phyloP scores from a whole-genome alignment of 306 rosid species.

The Prunus kanzakura region DNA sequence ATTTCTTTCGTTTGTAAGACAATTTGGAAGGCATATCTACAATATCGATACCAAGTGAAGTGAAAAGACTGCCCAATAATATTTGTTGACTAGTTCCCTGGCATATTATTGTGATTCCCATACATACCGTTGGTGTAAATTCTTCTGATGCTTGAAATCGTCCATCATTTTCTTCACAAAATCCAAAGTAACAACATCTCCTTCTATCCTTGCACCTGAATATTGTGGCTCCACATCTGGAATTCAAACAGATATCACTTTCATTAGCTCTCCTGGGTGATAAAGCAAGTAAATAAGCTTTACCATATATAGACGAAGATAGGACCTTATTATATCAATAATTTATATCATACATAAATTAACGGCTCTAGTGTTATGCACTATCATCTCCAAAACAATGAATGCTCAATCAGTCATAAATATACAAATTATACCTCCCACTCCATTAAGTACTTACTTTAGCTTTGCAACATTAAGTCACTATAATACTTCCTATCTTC shows the following conservation, averaged over 20 bases:
- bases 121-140: slow-evolving; percentile 79
- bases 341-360: neutral
- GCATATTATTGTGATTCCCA: slow-evolving; percentile 21
- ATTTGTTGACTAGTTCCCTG: slow-evolving; percentile 13
- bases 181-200: slow-evolving; percentile 81
- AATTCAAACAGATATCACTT: slow-evolving; percentile 33
- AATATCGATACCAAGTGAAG: slow-evolving; percentile 17
- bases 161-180: slow-evolving; percentile 96
- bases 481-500: too few species aligned
- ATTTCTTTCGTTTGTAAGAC: slow-evolving; percentile 81
- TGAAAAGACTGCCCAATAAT: slow-evolving; percentile 19
- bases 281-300: slow-evolving; percentile 15
- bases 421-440: neutral
- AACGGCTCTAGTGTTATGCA: neutral
- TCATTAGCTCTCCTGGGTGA: slow-evolving; percentile 19
- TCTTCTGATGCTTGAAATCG: slow-evolving; percentile 89
- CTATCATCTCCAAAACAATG: neutral
- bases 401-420: neutral
- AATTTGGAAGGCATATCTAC: slow-evolving; percentile 93
- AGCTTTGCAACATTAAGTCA: too few species aligned
- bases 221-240: slow-evolving; percentile 93
- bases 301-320: neutral
- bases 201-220: slow-evolving; percentile 93
- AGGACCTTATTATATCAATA: neutral
- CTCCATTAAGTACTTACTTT: too few species aligned